Base-by-base conservation (phyloP, 2,329 filamentous ascomycete genomes). In the Ilyonectria robusta region DNA sequence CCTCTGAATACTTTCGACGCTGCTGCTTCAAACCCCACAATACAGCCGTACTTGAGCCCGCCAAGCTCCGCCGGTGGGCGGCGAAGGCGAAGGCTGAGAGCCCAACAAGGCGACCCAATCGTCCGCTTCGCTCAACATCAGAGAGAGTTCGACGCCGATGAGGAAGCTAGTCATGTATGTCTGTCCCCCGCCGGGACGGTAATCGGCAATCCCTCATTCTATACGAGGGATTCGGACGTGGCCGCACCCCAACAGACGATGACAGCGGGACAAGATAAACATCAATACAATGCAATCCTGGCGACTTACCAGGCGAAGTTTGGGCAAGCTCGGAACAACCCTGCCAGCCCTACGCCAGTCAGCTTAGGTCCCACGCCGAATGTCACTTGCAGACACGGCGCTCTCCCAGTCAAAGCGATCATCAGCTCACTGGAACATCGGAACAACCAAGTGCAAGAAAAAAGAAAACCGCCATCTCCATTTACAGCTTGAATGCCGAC, bases 401-500 rank as follows among this genome's bases (percentile, higher is more conserved):
- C n/a, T 31, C 29, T 11, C n/a, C n/a, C 40, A 19, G 6, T 48
- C 42, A 53, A 9, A n/a, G 13, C 40, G 17, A 42, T 17, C 47
- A 50, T 29, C 46, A 17, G 7, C 11, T 59, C 17, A 50, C 59
- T 54, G 55, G 31, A 23, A 26, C 48, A 21, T 65, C 29, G 40
- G 17, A 26, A 51, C 26, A 6, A 33, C 10, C 8, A 33, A 33
- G 47, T 53, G 60, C 64, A 55, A 62, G 60, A 59, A 29, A 57
- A 58, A 68, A 68, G 51, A 42, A 44, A 68, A 58, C 55, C 19
- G 50, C 63, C 21, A 61, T 67, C 73, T 67, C 66, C 73, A 75
- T 75, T 71, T 72, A 75, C 67, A 75, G 53, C 72, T 74, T 63
- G 51, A 62, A 65, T 60, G 26, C 62, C 50, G 62, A 70, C 61